Base-by-base conservation (phyloP, 2,329 filamentous ascomycete genomes). In the Neobulgaria alba region DNA sequence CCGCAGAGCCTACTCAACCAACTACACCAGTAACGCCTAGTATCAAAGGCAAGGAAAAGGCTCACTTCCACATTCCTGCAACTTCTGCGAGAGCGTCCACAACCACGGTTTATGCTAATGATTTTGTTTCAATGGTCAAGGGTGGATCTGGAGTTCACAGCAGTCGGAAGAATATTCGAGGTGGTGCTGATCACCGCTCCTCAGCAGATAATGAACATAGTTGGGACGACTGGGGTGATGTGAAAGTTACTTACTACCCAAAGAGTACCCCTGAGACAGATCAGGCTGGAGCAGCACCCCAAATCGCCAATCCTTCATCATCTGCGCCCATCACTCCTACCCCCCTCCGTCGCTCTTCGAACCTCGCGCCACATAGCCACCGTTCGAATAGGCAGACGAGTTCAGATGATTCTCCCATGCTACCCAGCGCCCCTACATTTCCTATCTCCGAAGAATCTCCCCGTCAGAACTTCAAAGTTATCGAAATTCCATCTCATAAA, bases 171-270 rank as follows among this genome's bases (percentile, higher is more conserved):
- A 50, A 48, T 19, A 39, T 48, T 42, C 49, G 53, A 30, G 57
- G 57, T 47, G 60, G 58, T 10, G 26, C 21, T 41, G 56, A 50
- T 46, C 51, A 36, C 56, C 18, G 38, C 10, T 40, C 48, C 14
- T 32, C 45, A 17, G 21, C 43, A 15, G 14, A 23, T 15, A 33
- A 43, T 1, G 63, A 71, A 33, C 58, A 58, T 17, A 64, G 69
- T 16, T 93, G 85, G 81, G 75, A 79, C 46, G 79, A 84, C 41
- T 94, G 87, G 82, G 85, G 83, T 16, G 79, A 83, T 56, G 73
- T 96, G 36, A 81, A 79, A 53, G 65, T 96, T 38, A 75, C 79
- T 15, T 96, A 94, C 63, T 95, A 95, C 55, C 53, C 56, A 39
- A 53, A 68, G 51, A 29, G 46, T 49, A 47, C 40, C 10, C 33